phyloP scores from a whole-genome alignment of 495 filamentous ascomycete species.

The Penicillium macrosclerotiorum region DNA sequence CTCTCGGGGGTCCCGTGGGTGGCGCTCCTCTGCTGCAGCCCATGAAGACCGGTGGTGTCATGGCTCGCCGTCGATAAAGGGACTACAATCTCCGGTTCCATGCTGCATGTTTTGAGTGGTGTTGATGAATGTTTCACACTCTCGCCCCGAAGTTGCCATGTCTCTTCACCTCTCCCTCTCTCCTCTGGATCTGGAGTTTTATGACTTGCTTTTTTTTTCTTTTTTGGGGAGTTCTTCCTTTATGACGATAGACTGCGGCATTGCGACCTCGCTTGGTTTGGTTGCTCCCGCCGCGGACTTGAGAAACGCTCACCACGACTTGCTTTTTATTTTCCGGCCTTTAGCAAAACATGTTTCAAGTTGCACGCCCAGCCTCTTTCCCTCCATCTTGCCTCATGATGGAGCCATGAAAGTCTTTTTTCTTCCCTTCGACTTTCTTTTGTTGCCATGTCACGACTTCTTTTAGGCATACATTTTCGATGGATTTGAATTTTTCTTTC shows the following conservation, averaged over 20 bases:
- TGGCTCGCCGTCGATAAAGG: slow-evolving; percentile 37
- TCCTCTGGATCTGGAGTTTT: slow-evolving; percentile 15
- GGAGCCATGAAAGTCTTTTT: too few relatives aligned
- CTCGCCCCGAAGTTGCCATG: not conserved
- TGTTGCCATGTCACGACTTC: too few relatives aligned
- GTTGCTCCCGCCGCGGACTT: slow-evolving; percentile 2
- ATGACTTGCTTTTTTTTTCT: slow-evolving; percentile 13
- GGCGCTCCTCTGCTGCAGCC: slow-evolving; percentile 41
- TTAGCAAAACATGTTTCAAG: slow-evolving; percentile 13
- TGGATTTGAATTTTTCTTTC: slow-evolving; percentile 1
- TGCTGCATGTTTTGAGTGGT: not conserved
- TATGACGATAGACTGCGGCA: slow-evolving; percentile 1
- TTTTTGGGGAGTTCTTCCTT: slow-evolving; percentile 21
- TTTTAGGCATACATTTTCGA: not conserved
- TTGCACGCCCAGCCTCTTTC: too few relatives aligned
- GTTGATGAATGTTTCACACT: not conserved
- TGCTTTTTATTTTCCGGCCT: slow-evolving; percentile 7
- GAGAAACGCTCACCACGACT: slow-evolving; percentile 3
- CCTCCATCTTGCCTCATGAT: too few relatives aligned
- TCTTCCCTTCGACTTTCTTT: not conserved
- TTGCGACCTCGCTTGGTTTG: not conserved
- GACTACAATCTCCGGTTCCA: slow-evolving; percentile 12
- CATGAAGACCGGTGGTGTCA: slow-evolving; percentile 43
- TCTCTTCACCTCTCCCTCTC: slow-evolving; percentile 8
- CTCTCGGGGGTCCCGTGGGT: slow-evolving; percentile 45